Evolutionary conservation across 2,329 filamentous ascomycete genomes (phyloP).

Genomic region (Pyrenophora graminea): DNA sequence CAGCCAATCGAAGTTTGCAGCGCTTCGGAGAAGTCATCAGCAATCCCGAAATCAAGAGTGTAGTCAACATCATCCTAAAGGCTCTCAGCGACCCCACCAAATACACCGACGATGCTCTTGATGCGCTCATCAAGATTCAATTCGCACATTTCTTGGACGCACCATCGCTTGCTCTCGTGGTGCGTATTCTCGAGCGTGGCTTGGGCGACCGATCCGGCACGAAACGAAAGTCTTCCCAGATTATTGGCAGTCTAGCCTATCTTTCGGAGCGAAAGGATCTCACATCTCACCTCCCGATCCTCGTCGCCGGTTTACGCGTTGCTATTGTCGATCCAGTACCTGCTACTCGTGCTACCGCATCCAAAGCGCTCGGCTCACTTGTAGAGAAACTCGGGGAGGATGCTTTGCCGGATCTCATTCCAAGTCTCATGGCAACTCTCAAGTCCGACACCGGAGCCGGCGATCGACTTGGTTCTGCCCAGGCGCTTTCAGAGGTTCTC

Average conservation of each 20-base stretch:
- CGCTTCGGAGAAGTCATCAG: slow-evolving; percentile 98
- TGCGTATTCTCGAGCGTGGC: slow-evolving; percentile 91
- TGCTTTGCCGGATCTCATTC: slow-evolving; percentile 93
- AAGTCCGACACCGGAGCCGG: slow-evolving; percentile 97
- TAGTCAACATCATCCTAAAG: slow-evolving; percentile 90
- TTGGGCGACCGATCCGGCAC: slow-evolving; percentile 89
- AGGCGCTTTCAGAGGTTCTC: slow-evolving; percentile 94
- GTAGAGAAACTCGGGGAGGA: slow-evolving; percentile 98
- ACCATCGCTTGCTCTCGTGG: slow-evolving; percentile 90
- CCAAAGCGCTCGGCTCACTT: slow-evolving; percentile 92
- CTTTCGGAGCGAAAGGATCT: slow-evolving; percentile 96
- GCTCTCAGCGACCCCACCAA: slow-evolving; percentile 97
- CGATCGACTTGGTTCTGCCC: slow-evolving; percentile 92
- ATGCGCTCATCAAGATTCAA: slow-evolving; percentile 94
- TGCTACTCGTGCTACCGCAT: slow-evolving; percentile 92
- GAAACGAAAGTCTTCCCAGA: slow-evolving; percentile 94
- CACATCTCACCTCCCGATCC: slow-evolving; percentile 83
- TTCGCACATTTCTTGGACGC: slow-evolving; percentile 99
- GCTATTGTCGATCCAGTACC: slow-evolving; percentile 95
- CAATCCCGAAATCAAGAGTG: slow-evolving; percentile 93
- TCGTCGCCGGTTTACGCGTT: slow-evolving; percentile 85
- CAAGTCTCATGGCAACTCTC: slow-evolving; percentile 94
- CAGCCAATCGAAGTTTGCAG: slow-evolving; percentile 94
- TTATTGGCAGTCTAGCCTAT: slow-evolving; percentile 96
- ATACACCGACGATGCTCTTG: slow-evolving; percentile 92